A percentile compares a stretch with the other conserved stretches of the same genome.
Conservation (phyloP, 2,329 filamentous ascomycete genomes). For the Phialophora macrospora region DNA sequence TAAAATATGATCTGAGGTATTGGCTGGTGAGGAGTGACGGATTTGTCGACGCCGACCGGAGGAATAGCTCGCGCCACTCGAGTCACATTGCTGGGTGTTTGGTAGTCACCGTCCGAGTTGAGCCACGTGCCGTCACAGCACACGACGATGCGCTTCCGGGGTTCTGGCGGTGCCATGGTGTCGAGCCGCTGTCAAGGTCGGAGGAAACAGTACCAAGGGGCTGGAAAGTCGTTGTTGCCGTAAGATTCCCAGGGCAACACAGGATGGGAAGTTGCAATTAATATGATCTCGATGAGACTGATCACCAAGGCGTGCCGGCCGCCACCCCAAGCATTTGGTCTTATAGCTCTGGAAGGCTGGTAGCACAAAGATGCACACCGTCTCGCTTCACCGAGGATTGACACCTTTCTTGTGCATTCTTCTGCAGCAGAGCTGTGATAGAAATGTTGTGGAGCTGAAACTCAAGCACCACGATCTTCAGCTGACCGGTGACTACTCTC, state of each 20-base stretch:
- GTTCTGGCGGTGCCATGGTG: conserved; percentile 18
- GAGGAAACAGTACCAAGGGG: no score
- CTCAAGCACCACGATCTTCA: conserved; percentile 10
- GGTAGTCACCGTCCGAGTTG: conserved; percentile 42
- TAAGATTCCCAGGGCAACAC: not conserved
- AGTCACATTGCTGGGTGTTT: conserved; percentile 44
- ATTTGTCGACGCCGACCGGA: conserved; percentile 39
- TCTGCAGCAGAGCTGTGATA: not conserved
- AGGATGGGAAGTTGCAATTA: not conserved
- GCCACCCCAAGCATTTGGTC: not conserved
- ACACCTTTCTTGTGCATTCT: not conserved
- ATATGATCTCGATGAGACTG: not conserved
- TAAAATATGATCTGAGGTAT: conserved; percentile 45
- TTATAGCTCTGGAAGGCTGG: not conserved
- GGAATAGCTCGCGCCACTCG: conserved; percentile 43
- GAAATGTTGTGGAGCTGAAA: conserved; percentile 6
- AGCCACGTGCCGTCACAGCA: conserved; percentile 46
- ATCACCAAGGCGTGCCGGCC: not conserved
- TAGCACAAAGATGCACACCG: conserved; percentile 1
- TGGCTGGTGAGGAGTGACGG: conserved; percentile 27
- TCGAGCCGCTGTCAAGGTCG: not conserved
- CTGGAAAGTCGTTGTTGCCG: conserved; percentile 7
- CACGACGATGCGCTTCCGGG: conserved; percentile 43
- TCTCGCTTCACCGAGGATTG: not conserved
- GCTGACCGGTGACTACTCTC: conserved; percentile 10